phyloP scores from a whole-genome alignment of 805 yeast species.

The Komagataella pseudopastoris region DNA sequence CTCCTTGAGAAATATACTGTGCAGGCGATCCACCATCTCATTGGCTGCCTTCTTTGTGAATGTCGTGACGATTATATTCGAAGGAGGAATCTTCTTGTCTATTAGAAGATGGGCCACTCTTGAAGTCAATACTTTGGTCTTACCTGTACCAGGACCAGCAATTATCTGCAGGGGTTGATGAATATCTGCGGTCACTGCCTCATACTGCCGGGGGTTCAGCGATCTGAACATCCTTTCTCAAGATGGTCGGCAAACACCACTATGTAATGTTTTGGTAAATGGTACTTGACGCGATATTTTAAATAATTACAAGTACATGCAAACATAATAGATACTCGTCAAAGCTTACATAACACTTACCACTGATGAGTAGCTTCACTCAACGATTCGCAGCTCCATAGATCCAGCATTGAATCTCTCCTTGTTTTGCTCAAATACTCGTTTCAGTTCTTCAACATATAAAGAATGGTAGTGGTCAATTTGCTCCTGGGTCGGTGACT shows the following conservation, averaged over 20 bases:
- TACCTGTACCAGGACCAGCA: constrained; percentile 59
- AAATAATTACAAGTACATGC: not conserved
- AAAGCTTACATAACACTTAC: not conserved
- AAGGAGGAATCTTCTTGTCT: constrained; percentile 39
- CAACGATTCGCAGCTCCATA: constrained; percentile 31
- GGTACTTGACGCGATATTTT: not conserved
- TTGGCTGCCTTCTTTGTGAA: constrained; percentile 88
- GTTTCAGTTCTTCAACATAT: constrained; percentile 50
- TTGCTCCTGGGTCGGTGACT: constrained; percentile 28
- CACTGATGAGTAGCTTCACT: constrained; percentile 11
- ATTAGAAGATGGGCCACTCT: constrained; percentile 62
- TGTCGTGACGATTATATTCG: constrained; percentile 68
- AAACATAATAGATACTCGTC: not conserved
- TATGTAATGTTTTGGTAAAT: not conserved
- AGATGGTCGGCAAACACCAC: not conserved
- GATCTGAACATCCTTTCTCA: constrained; percentile 3
- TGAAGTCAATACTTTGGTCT: constrained; percentile 71
- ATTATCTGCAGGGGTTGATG: constrained; percentile 30
- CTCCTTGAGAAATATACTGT: constrained; percentile 15
- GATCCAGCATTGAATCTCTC: constrained; percentile 35
- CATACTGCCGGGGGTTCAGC: constrained; percentile 25
- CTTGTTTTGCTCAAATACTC: constrained; percentile 57
- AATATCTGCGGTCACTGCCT: constrained; percentile 29
- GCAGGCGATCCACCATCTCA: constrained; percentile 64
- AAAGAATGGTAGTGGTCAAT: constrained; percentile 60